Evolutionary conservation across 2,329 filamentous ascomycete species (phyloP).

Genomic region (Neofusicoccum ribis): DNA sequence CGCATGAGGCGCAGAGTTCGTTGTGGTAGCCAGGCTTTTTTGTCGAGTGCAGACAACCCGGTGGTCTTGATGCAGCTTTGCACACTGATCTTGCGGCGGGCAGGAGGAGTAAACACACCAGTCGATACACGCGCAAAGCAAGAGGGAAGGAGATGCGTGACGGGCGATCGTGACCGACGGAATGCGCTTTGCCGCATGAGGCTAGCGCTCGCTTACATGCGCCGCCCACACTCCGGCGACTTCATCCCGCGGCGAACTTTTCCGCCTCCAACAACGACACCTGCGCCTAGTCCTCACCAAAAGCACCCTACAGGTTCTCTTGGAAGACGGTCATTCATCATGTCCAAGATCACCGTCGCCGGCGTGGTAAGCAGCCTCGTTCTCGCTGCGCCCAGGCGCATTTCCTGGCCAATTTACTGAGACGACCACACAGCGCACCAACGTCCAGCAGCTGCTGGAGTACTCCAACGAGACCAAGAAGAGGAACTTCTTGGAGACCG

Average conservation of each 20-base stretch:
- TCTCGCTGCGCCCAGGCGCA: neutral
- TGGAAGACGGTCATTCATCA: slow-evolving; percentile 55
- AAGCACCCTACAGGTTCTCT: slow-evolving; percentile 33
- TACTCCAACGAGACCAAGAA: slow-evolving; percentile 90
- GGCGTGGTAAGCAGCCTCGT: slow-evolving; percentile 15
- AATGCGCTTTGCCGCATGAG: neutral
- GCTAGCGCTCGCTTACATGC: slow-evolving; percentile 16
- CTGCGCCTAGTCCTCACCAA: slow-evolving; percentile 20
- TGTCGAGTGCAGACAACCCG: neutral
- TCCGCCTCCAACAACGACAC: slow-evolving; percentile 15
- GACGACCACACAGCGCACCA: slow-evolving; percentile 79
- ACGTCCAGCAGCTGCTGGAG: slow-evolving; percentile 90
- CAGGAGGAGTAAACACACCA: too few species aligned
- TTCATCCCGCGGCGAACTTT: slow-evolving; percentile 12
- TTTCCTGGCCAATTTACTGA: slow-evolving; percentile 6
- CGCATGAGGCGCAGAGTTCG: neutral
- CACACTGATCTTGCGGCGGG: too few species aligned
- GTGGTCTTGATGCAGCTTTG: too few species aligned
- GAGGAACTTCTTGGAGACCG: slow-evolving; percentile 95
- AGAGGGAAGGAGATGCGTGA: neutral
- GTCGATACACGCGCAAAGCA: neutral
- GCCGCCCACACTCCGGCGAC: slow-evolving; percentile 11
- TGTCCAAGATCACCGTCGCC: slow-evolving; percentile 82
- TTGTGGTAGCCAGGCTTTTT: neutral
- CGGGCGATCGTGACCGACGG: neutral